Evolutionary conservation across 805 yeast genomes (phyloP).

Genomic region (Sugiyamaella valdiviana): DNA sequence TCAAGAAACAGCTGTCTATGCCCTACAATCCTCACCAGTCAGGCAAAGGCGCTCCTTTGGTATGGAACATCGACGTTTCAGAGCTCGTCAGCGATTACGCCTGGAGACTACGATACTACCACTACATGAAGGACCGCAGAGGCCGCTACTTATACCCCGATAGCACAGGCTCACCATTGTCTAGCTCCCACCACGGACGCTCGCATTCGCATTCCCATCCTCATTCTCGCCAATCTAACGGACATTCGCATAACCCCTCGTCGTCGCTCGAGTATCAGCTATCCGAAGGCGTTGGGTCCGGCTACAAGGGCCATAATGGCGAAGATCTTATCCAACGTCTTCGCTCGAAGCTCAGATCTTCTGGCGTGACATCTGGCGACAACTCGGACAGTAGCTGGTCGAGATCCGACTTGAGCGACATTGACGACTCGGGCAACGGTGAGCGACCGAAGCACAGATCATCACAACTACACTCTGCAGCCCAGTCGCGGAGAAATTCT

Average conservation of each 20-base stretch:
- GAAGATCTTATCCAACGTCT: slow-evolving; percentile 22
- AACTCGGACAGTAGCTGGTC: slow-evolving; percentile 15
- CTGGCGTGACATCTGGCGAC: slow-evolving; percentile 8
- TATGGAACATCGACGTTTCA: slow-evolving; percentile 24
- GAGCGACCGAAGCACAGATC: neutral
- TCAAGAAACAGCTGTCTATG: slow-evolving; percentile 22
- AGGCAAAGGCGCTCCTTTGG: neutral
- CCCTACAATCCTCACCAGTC: slow-evolving; percentile 2
- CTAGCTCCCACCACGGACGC: neutral
- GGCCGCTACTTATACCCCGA: slow-evolving; percentile 17
- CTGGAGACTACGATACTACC: slow-evolving; percentile 18
- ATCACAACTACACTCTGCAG: neutral
- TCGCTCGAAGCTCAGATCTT: slow-evolving; percentile 13
- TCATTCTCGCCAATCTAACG: neutral
- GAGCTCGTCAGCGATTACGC: slow-evolving; percentile 25
- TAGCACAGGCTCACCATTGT: neutral
- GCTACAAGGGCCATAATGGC: slow-evolving; percentile 3
- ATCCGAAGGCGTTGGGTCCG: neutral
- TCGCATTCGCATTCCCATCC: neutral
- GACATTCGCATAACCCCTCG: neutral
- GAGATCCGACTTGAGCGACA: slow-evolving; percentile 15
- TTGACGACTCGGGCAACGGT: slow-evolving; percentile 4
- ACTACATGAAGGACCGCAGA: slow-evolving; percentile 15
- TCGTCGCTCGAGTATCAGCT: neutral
- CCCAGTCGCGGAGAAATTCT: slow-evolving; percentile 5